A percentile compares a stretch with the other conserved stretches of the same genome.
Conservation (phyloP, 2,329 filamentous ascomycete genomes). For the Aureobasidium mangrovei region DNA sequence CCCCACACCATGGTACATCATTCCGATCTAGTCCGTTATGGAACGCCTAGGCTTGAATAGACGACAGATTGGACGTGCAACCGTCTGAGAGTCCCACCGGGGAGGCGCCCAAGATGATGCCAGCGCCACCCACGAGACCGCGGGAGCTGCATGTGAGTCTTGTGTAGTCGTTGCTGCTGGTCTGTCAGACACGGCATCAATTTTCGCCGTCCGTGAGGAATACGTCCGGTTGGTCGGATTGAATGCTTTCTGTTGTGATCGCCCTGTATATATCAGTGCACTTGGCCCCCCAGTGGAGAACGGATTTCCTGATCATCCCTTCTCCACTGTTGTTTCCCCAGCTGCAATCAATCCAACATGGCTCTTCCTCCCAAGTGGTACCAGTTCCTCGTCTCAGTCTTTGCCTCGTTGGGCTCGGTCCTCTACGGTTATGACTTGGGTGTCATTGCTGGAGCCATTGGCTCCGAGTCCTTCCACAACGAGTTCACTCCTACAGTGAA, state of each 20-base stretch:
- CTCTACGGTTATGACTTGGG: constrained; percentile 53
- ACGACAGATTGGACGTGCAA: neutral
- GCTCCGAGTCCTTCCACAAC: constrained; percentile 33
- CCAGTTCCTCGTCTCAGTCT: constrained; percentile 51
- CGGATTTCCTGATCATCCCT: neutral
- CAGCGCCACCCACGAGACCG: constrained; percentile 7
- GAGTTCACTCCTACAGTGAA: constrained; percentile 33
- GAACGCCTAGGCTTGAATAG: neutral
- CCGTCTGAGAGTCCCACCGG: neutral
- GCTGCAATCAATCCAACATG: constrained; percentile 32
- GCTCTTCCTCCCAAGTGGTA: constrained; percentile 50
- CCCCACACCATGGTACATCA: neutral
- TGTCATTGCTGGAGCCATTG: constrained; percentile 51
- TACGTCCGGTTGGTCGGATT: constrained; percentile 1
- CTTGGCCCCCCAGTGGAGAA: neutral
- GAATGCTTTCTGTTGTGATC: neutral
- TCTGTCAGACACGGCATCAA: neutral
- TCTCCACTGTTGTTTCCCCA: neutral
- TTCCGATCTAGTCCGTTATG: neutral
- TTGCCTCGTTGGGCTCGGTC: constrained; percentile 50
- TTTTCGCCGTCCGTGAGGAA: constrained; percentile 3
- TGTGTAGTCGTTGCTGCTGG: neutral
- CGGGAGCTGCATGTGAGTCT: neutral
- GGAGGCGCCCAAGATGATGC: constrained; percentile 2
- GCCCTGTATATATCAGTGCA: neutral